These are phyloP conservation scores for Gnomoniopsis sp. DNA, from an alignment of 2,329 filamentous ascomycete genomes.

Conservation along the genomic window DNA sequence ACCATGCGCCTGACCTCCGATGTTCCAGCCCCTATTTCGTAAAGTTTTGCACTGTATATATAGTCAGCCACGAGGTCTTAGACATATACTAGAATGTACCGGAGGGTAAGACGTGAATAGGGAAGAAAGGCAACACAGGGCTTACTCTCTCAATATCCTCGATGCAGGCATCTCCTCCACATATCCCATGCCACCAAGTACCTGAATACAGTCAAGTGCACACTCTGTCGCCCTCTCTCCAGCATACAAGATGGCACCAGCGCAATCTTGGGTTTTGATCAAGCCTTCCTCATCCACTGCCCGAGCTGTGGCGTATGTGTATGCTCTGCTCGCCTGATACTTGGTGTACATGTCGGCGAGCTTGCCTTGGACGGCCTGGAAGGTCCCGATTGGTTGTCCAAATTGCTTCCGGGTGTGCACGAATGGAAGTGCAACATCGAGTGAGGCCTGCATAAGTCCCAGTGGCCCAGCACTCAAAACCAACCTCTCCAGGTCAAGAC, in stretches of 20 bases:
- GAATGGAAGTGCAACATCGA: conserved; percentile 86
- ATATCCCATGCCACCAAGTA: conserved; percentile 93
- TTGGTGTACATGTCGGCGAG: conserved; percentile 98
- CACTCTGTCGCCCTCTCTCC: conserved; percentile 87
- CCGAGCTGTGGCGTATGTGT: conserved; percentile 80
- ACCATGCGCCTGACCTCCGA: conserved; percentile 93
- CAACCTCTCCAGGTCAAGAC: conserved; percentile 87
- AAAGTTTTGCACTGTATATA: conserved; percentile 63
- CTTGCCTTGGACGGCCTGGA: conserved; percentile 90
- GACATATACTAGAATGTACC: background rate
- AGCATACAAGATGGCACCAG: conserved; percentile 88
- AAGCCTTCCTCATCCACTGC: conserved; percentile 71
- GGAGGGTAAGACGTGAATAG: background rate
- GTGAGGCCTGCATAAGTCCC: conserved; percentile 88
- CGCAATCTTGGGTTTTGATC: conserved; percentile 87
- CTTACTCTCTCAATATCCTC: conserved; percentile 69
- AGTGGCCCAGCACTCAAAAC: conserved; percentile 88
- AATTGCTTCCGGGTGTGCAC: conserved; percentile 90
- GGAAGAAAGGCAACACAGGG: conserved; percentile 15
- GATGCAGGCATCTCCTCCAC: conserved; percentile 93
- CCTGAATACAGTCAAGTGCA: conserved; percentile 82
- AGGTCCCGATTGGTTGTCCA: conserved; percentile 78
- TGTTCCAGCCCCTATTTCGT: conserved; percentile 96
- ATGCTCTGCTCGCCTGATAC: conserved; percentile 76
- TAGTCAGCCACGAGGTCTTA: conserved; percentile 25